Evolutionary conservation across 2,329 filamentous ascomycete species (phyloP).

Genomic region (Coniella lustricola): DNA sequence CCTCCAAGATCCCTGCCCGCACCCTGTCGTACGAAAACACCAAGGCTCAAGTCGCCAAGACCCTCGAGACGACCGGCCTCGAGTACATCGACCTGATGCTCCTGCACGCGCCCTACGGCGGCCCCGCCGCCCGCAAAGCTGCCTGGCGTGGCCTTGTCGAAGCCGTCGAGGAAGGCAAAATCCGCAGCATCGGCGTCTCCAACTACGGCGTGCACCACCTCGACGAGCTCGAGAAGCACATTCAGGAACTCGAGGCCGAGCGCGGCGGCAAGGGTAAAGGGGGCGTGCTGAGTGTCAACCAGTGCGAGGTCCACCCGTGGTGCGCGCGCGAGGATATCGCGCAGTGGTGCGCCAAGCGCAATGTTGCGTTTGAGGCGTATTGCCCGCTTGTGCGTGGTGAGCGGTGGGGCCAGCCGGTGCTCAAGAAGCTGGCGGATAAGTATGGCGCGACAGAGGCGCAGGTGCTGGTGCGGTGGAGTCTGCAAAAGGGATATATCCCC

Average conservation of each 20-base stretch:
- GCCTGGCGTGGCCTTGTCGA: constrained; percentile 60
- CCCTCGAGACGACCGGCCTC: constrained; percentile 54
- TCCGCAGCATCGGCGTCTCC: constrained; percentile 56
- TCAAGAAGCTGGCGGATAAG: constrained; percentile 61
- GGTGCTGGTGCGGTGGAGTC: constrained; percentile 70
- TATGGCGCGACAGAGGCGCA: constrained; percentile 69
- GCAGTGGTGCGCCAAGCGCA: constrained; percentile 62
- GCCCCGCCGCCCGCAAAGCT: constrained; percentile 46
- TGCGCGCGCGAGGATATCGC: constrained; percentile 71
- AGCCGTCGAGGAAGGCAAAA: constrained; percentile 52
- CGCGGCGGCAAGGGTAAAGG: constrained; percentile 56
- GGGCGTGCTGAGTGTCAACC: constrained; percentile 73
- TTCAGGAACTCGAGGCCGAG: constrained; percentile 53
- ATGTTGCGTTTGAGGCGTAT: constrained; percentile 58
- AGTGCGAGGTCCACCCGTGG: constrained; percentile 91
- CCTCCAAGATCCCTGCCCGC: constrained; percentile 45
- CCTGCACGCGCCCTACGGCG: constrained; percentile 55
- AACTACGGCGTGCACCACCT: constrained; percentile 60
- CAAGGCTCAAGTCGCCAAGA: constrained; percentile 56
- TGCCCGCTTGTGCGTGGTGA: constrained; percentile 57
- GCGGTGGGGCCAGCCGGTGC: constrained; percentile 60
- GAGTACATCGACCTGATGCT: constrained; percentile 63
- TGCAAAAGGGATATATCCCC: constrained; percentile 71
- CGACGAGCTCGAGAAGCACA: constrained; percentile 52
- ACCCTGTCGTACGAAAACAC: constrained; percentile 53